phyloP scores from a whole-genome alignment of 495 filamentous ascomycete genomes.

The Neurospora pannonica region DNA sequence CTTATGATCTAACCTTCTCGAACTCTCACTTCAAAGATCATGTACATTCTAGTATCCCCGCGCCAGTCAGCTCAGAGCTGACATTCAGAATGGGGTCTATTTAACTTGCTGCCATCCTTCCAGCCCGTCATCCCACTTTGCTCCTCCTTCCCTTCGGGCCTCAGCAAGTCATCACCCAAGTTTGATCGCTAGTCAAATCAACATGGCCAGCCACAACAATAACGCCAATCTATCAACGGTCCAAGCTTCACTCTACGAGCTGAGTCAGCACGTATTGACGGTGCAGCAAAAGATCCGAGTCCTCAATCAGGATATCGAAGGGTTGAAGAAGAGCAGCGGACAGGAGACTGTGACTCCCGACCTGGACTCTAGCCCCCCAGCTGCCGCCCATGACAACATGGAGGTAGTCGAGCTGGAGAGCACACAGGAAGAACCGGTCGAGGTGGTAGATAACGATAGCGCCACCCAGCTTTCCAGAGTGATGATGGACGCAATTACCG shows the following conservation, averaged over 20 bases:
- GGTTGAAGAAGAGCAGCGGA: neutral
- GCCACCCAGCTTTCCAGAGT: neutral
- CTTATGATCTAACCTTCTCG: neutral
- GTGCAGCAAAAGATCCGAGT: neutral
- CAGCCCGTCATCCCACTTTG: neutral
- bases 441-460: neutral
- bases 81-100: neutral
- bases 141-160: neutral
- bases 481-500: neutral
- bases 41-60: neutral
- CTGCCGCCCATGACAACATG: neutral
- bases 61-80: neutral
- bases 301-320: neutral
- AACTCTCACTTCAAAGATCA: neutral
- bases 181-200: no score
- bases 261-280: no score
- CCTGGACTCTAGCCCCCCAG: neutral
- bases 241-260: no score
- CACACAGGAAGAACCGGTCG: neutral
- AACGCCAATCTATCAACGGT: no score
- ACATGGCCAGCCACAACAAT: no score
- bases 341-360: neutral
- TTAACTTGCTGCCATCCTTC: neutral
- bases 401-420: no score
- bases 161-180: neutral